Percentiles rank a stretch among this genome's conserved stretches.
Conservation (phyloP, 2,329 filamentous ascomycete species). For the Rutstroemia sydowiana region DNA sequence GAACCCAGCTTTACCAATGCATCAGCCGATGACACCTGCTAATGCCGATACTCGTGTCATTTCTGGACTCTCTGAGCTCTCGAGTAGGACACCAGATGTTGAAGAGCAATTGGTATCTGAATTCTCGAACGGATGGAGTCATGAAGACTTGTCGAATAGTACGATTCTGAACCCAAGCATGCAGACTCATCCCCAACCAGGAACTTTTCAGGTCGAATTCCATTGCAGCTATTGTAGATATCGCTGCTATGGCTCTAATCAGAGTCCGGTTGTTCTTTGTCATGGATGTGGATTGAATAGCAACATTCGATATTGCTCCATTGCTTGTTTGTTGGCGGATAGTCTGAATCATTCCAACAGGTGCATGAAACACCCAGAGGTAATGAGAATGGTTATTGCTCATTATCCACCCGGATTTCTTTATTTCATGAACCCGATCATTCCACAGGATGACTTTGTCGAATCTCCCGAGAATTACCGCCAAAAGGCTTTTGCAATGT, state of each 20-base stretch:
- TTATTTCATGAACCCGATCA: not conserved
- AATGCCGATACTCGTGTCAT: not conserved
- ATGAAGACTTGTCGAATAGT: not conserved
- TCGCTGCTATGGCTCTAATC: not conserved
- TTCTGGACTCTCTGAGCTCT: not conserved
- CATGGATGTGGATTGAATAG: conserved; percentile 18
- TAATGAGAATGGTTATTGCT: not conserved
- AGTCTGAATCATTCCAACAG: conserved; percentile 16
- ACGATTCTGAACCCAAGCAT: not conserved
- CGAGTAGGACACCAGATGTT: not conserved
- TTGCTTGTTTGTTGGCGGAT: conserved; percentile 22
- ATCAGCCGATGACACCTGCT: not conserved
- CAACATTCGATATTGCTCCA: conserved; percentile 21
- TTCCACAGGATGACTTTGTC: not conserved
- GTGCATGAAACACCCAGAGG: conserved; percentile 13
- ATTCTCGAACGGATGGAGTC: conserved; percentile 9
- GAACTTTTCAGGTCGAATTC: not conserved
- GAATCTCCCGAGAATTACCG: conserved; percentile 17
- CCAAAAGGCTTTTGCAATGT: conserved; percentile 23
- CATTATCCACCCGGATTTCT: conserved; percentile 3
- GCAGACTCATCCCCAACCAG: not conserved
- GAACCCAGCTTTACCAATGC: not conserved
- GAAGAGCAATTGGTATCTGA: not conserved
- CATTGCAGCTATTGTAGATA: conserved; percentile 12
- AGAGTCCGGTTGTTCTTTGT: conserved; percentile 17